Evolutionary conservation across 2,329 filamentous ascomycete species (phyloP), one percentile per base, ranked within the genome.

Genomic region (Cladophialophora carrionii): DNA sequence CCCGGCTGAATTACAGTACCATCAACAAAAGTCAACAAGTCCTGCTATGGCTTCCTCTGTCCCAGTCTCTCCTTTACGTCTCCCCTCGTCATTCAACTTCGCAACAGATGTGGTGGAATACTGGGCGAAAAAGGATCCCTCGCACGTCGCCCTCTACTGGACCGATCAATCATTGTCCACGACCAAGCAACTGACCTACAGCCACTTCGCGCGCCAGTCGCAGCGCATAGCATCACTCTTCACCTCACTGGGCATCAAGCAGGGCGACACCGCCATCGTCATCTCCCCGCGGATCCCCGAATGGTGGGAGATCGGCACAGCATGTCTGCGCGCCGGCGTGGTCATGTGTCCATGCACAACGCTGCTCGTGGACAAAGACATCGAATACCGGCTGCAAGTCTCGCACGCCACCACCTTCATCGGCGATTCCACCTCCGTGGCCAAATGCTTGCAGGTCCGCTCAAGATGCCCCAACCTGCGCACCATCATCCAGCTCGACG

Each of bases 231-330:
- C 78, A 1, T 67, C 71, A 6, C 67, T 78, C n/a, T 72, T 79
- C 12, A 61, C 69, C 9, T 68, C 73, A 5, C 69, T 78, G 6
- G 74, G 75, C 9, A 70, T 76, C 5, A 62, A 71, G 53, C 65
- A 71, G 37, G 76, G 77, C 20, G 76, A 79, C 56, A 75, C 72
- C 43, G 69, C 76, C 66, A 68, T 79, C 29, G 71, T 79, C 43
- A 76, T 79, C 34, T 71, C 77, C 46, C 75, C 76, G 4, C 68
- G 77, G 6, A 60, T 78, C 3, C 76, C 76, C 29, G 75, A 74
- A 56, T 78, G 77, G 75, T 79, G 77, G 78, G 77, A 79, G 64
- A 74, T 79, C 24, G 77, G 76, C 14, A 75, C 75, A 1, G 77
- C 77, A 22, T 73, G 72, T 37, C 67, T 79, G 14, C 72, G 77